These are phyloP conservation scores for Megacollybia marginata DNA, from an alignment of 768 basidiomycete species.

Conservation along the genomic window DNA sequence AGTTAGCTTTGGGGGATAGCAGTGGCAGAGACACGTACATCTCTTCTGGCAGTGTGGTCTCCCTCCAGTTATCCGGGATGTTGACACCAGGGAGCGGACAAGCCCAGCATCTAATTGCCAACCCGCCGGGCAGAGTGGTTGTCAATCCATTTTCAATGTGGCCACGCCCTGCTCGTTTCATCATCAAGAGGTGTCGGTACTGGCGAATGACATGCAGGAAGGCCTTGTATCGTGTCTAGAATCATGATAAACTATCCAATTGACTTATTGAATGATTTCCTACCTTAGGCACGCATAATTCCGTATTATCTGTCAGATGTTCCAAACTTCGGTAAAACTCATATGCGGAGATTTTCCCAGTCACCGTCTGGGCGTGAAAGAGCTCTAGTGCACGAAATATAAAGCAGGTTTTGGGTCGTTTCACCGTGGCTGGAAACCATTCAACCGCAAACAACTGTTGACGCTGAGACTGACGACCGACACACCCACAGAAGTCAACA, in stretches of 20 bases:
- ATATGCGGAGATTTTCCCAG: neutral
- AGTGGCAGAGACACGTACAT: neutral
- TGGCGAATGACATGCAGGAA: neutral
- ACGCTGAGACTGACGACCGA: neutral
- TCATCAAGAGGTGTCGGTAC: neutral
- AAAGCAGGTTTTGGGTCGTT: neutral
- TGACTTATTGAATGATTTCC: neutral
- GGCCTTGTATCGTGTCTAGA: neutral
- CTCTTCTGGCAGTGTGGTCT: neutral
- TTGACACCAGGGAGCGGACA: constrained; percentile 9
- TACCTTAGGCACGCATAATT: neutral
- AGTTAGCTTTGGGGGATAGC: neutral
- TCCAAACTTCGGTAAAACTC: constrained; percentile 2
- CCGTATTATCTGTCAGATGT: neutral
- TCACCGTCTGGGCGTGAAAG: neutral
- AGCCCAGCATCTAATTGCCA: constrained; percentile 10
- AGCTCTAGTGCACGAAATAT: neutral
- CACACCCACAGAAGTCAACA: constrained; percentile 3
- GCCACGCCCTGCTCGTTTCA: neutral
- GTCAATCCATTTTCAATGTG: neutral
- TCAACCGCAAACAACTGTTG: neutral
- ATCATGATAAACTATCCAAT: neutral
- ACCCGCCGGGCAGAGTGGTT: neutral
- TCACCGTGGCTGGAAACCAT: constrained; percentile 1
- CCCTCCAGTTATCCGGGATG: constrained; percentile 6